Conservation (phyloP, 2,329 filamentous ascomycete genomes). For the Cladobotryum protrusum region DNA sequence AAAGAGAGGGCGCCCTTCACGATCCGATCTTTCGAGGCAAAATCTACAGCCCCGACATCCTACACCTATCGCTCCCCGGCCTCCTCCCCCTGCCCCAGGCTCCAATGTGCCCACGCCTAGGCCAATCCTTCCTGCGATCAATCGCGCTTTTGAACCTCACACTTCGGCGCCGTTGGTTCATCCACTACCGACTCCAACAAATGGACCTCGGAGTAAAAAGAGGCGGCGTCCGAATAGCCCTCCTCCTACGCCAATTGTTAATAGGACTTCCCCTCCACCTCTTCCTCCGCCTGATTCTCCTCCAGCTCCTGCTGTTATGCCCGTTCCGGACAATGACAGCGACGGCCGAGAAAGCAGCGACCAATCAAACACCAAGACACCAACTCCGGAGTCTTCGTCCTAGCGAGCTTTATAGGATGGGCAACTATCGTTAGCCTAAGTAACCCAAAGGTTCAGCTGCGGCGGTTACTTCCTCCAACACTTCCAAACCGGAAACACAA, state of each 20-base stretch:
- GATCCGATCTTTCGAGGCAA: conserved; percentile 34
- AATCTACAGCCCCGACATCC: conserved; percentile 27
- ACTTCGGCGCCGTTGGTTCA: neutral
- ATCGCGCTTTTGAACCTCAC: neutral
- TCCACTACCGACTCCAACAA: neutral
- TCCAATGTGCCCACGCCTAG: conserved; percentile 3
- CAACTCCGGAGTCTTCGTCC: neutral
- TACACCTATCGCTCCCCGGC: conserved; percentile 27
- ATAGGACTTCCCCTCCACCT: neutral
- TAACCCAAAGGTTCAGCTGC: too few relatives aligned
- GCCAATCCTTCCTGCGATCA: conserved; percentile 13
- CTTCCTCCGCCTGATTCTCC: neutral
- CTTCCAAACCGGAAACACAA: too few relatives aligned
- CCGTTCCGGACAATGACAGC: neutral
- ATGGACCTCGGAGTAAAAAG: conserved; percentile 5
- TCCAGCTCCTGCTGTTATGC: neutral
- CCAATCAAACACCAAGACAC: neutral
- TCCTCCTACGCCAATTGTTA: neutral
- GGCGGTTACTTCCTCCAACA: too few relatives aligned
- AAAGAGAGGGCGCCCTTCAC: conserved; percentile 41
- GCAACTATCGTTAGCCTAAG: too few relatives aligned
- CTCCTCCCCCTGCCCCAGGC: conserved; percentile 11
- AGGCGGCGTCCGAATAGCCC: conserved; percentile 1
- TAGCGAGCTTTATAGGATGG: too few relatives aligned
- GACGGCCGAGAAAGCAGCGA: conserved; percentile 5